A percentile compares a stretch with the other conserved stretches of the same genome.
Evolutionary conservation across 2,329 filamentous ascomycete species (phyloP).

Genomic region (Colletotrichum tabaci): DNA sequence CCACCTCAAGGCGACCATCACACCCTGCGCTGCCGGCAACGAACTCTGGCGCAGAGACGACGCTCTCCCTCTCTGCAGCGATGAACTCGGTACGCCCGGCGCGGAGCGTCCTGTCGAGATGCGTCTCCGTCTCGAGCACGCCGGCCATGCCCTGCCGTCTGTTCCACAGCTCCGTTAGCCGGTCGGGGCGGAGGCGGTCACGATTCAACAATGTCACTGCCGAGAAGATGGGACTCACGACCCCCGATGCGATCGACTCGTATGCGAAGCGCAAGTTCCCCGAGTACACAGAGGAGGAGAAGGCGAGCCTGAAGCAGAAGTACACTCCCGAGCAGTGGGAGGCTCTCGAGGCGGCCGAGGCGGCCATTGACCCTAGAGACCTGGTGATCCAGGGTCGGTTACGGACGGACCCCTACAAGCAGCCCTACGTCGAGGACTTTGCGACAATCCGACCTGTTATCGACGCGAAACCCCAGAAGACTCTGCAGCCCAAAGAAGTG

Average conservation of each 20-base stretch:
- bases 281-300: slow-evolving; percentile 78
- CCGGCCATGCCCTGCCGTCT: slow-evolving; percentile 54
- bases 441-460: slow-evolving; percentile 82
- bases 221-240: slow-evolving; percentile 65
- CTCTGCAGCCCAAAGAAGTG: slow-evolving; percentile 65
- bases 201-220: slow-evolving; percentile 69
- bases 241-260: slow-evolving; percentile 59
- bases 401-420: slow-evolving; percentile 79
- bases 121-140: slow-evolving; percentile 57
- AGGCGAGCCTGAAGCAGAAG: slow-evolving; percentile 71
- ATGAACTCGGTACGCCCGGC: slow-evolving; percentile 72
- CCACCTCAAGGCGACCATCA: slow-evolving; percentile 21
- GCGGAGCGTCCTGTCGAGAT: slow-evolving; percentile 67
- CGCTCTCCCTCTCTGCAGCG: slow-evolving; percentile 48
- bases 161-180: slow-evolving; percentile 68
- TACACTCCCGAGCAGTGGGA: slow-evolving; percentile 88
- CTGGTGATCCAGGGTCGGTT: slow-evolving; percentile 80
- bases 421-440: slow-evolving; percentile 88
- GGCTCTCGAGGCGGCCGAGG: slow-evolving; percentile 86
- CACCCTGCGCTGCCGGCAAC: slow-evolving; percentile 35
- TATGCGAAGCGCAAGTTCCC: slow-evolving; percentile 67
- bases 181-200: slow-evolving; percentile 59
- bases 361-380: slow-evolving; percentile 81
- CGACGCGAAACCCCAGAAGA: slow-evolving; percentile 74
- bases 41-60: slow-evolving; percentile 39